These are phyloP conservation scores for Radiomyces spectabilis DNA, from an alignment of 192 early-diverging fungal genomes.

Conservation along the genomic window DNA sequence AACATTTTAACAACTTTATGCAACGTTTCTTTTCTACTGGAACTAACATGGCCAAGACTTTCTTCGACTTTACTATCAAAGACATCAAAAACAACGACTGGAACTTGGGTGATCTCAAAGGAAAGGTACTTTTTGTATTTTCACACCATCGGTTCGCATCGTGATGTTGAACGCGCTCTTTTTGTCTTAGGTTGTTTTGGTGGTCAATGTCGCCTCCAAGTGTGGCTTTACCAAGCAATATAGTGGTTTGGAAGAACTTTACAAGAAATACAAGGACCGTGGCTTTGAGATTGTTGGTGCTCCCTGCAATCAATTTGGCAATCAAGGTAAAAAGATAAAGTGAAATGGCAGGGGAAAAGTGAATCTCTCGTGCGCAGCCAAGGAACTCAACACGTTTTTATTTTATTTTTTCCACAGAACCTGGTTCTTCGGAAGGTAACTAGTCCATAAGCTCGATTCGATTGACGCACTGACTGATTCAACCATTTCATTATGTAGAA, in stretches of 20 bases:
- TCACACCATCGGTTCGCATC: background rate
- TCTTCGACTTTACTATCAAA: constrained; percentile 18
- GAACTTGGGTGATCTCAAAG: constrained; percentile 12
- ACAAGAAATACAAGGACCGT: constrained; percentile 54
- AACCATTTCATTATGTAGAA: too few relatives aligned
- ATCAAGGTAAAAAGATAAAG: constrained; percentile 34
- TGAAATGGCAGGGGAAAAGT: background rate
- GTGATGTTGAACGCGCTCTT: background rate
- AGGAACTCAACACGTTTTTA: background rate
- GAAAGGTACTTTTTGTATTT: too few relatives aligned
- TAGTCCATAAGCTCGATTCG: too few relatives aligned
- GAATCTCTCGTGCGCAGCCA: background rate
- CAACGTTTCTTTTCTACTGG: too few relatives aligned
- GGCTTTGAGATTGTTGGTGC: constrained; percentile 86
- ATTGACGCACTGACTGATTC: too few relatives aligned
- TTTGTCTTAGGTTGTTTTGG: constrained; percentile 34
- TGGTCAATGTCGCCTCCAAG: constrained; percentile 89
- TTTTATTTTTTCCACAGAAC: constrained; percentile 15
- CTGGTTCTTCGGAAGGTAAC: constrained; percentile 39
- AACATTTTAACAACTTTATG: too few relatives aligned
- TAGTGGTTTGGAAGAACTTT: constrained; percentile 58
- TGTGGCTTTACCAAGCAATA: constrained; percentile 87
- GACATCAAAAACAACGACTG: constrained; percentile 17
- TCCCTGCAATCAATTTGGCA: constrained; percentile 85
- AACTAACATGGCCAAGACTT: constrained; percentile 2